A percentile compares a stretch with the other conserved stretches of the same genome.
Evolutionary conservation across 2,329 filamentous ascomycete species (phyloP).

Genomic region (Tolypocladium ovalisporum): DNA sequence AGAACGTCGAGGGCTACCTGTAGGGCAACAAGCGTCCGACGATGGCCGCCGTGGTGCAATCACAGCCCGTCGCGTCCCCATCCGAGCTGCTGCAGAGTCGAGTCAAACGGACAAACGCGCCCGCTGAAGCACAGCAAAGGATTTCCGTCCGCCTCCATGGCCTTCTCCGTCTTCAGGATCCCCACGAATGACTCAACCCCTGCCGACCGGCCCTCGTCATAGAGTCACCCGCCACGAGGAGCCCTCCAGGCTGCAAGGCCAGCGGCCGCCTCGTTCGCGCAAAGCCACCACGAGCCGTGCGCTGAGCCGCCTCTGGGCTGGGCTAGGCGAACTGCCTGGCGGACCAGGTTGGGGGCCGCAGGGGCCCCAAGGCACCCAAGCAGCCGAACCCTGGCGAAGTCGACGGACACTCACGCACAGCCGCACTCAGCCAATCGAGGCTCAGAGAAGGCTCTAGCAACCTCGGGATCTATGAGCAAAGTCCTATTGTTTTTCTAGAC

Average conservation of each 20-base stretch:
- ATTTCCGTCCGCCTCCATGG: background rate
- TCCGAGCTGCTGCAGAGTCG: background rate
- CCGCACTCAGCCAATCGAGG: background rate
- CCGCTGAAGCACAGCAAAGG: background rate
- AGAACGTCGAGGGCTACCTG: background rate
- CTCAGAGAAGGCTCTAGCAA: background rate
- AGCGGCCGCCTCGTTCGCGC: background rate
- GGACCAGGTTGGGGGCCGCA: background rate
- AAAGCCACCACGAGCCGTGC: background rate
- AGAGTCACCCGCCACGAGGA: background rate
- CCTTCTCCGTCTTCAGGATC: no score
- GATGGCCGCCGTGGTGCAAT: background rate
- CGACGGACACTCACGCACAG: background rate
- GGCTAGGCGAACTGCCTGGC: constrained; percentile 2
- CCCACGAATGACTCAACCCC: background rate
- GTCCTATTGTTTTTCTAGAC: background rate
- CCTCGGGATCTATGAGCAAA: background rate
- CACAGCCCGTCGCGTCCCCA: background rate
- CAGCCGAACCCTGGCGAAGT: background rate
- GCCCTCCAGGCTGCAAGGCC: background rate
- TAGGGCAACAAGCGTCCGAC: background rate
- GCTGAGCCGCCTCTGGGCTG: background rate
- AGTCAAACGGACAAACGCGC: background rate
- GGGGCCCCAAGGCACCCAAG: background rate
- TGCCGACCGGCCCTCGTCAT: background rate